These are phyloP conservation scores for Tolypocladium album DNA, from an alignment of 2,329 filamentous ascomycete species.

Conservation along the genomic window DNA sequence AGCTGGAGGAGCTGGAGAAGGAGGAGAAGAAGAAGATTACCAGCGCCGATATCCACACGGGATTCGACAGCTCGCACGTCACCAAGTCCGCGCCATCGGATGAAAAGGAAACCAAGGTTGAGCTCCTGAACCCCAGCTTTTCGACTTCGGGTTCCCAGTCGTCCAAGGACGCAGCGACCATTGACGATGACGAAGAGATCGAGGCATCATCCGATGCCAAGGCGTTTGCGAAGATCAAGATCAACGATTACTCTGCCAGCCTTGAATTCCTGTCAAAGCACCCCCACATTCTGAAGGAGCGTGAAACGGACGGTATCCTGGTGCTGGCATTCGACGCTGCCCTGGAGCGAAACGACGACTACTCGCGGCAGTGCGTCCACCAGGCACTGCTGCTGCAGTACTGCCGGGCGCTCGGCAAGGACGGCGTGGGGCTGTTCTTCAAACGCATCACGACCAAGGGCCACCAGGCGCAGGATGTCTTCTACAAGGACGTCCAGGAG, in stretches of 20 bases:
- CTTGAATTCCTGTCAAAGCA: constrained; percentile 70
- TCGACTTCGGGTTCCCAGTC: constrained; percentile 2
- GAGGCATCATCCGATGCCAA: constrained; percentile 70
- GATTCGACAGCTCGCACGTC: constrained; percentile 82
- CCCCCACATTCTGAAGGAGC: constrained; percentile 69
- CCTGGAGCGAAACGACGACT: constrained; percentile 64
- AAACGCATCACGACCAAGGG: constrained; percentile 84
- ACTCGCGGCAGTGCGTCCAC: constrained; percentile 79
- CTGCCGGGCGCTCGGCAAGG: constrained; percentile 77
- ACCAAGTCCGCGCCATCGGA: constrained; percentile 44
- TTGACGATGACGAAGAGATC: constrained; percentile 61
- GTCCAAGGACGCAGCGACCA: constrained; percentile 15
- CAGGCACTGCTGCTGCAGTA: constrained; percentile 90
- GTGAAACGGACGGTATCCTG: constrained; percentile 81
- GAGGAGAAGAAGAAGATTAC: constrained; percentile 87
- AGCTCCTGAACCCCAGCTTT: constrained; percentile 65
- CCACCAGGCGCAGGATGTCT: constrained; percentile 84
- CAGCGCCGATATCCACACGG: constrained; percentile 77
- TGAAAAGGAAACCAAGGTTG: constrained; percentile 44
- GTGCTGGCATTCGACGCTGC: constrained; percentile 87
- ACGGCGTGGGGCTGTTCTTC: constrained; percentile 90
- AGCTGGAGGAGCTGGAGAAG: constrained; percentile 72
- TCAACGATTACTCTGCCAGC: constrained; percentile 61
- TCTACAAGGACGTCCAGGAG: constrained; percentile 83
- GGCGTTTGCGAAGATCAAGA: constrained; percentile 68